Conservation (phyloP, 495 filamentous ascomycete genomes). For the Neurospora pannonica region DNA sequence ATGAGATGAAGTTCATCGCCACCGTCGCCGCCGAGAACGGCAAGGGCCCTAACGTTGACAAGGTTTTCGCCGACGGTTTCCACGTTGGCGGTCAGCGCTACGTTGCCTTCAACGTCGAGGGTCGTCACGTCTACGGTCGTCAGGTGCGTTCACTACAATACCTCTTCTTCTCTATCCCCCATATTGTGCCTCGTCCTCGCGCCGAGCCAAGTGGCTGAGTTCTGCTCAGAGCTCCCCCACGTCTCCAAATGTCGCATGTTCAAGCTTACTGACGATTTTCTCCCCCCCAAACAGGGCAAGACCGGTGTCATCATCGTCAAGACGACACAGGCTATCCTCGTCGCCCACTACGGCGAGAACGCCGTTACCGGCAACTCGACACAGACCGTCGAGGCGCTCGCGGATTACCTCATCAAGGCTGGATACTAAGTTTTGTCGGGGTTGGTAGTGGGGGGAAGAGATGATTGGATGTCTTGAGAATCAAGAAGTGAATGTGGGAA, state of each 20-base stretch:
- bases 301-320: conserved; percentile 71
- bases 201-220: no score
- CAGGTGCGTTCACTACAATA: conserved; percentile 54
- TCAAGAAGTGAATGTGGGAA: not conserved
- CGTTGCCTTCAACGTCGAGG: conserved; percentile 62
- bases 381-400: conserved; percentile 56
- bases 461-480: not conserved
- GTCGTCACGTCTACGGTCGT: conserved; percentile 73
- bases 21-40: conserved; percentile 29
- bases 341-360: conserved; percentile 72
- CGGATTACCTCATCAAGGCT: conserved; percentile 60
- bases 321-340: conserved; percentile 74
- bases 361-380: conserved; percentile 57
- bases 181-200: not conserved
- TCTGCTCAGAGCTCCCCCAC: no score
- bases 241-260: no score
- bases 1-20: conserved; percentile 49
- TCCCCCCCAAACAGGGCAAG: conserved; percentile 52
- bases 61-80: conserved; percentile 51
- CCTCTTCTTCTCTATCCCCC: not conserved
- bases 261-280: not conserved
- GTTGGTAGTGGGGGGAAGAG: not conserved
- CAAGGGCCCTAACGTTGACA: conserved; percentile 36
- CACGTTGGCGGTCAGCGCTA: conserved; percentile 61
- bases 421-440: conserved; percentile 50